Evolutionary conservation across 1,284 basidiomycete species (phyloP), one percentile per base, ranked within the genome.

Genomic region (Exobasidium rhododendri): DNA sequence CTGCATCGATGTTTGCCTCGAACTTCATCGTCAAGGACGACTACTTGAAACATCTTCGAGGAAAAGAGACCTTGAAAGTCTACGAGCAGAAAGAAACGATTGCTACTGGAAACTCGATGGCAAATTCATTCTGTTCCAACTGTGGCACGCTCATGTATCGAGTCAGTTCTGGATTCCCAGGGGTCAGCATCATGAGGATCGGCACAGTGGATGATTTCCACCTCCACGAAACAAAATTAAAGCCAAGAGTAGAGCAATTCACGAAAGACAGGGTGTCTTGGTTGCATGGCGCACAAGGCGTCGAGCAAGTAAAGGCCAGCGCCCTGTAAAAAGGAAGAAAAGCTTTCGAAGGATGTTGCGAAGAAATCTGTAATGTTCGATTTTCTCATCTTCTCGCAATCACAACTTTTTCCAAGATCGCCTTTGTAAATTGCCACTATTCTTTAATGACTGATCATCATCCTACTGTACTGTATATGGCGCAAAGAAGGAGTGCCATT

Each of bases 81-180:
- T 81, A 62, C 53, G 54, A 26, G 14, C 74, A 78, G 52, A n/a
- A 56, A 26, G 53, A 60, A 3, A 79, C 78, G 17, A 73, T 69
- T 3, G 53, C 56, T 1, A 60, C 63, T 0, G 69, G 70, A 2
- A 65, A 73, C 45, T 59, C 20, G 17, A 81, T 81, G 80, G 68
- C 77, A 24, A 81, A 81, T 62, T 54, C 63, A n/a, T 81, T 81
- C 61, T 81, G 80, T 66, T 61, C 62, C 52, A 76, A 58, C 2
- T 81, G 80, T 63, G 80, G 80, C 5, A 74, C 80, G 1, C 59
- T 81, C 26, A 77, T 81, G 75, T 79, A 69, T 31, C 51, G 80
- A 2, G 59, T 59, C 6, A 63, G 70, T 2, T 31, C 56, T 4
- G 66, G 62, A 0, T 65, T 59, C 11, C 78, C 77, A 0, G 71